Evolutionary conservation across 768 basidiomycete genomes (phyloP).

Genomic region (Agrocybe praecox): DNA sequence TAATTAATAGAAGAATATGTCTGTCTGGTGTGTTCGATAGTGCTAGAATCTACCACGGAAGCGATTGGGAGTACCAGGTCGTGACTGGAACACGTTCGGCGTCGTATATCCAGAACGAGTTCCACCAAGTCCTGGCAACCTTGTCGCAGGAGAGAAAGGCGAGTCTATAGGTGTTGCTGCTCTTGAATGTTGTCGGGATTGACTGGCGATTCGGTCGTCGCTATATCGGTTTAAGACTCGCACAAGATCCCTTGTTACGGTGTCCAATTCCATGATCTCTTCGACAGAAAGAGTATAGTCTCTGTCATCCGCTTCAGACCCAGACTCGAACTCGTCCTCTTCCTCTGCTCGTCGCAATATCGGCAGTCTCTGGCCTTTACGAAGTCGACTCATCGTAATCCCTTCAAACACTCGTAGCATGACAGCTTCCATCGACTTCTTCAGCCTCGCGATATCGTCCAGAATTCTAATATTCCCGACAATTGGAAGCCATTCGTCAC

Average conservation of each 20-base stretch:
- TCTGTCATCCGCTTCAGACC: slow-evolving; percentile 53
- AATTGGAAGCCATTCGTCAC: slow-evolving; percentile 90
- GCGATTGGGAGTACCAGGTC: slow-evolving; percentile 68
- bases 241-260: slow-evolving; percentile 75
- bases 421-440: slow-evolving; percentile 76
- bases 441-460: slow-evolving; percentile 83
- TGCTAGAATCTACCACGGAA: slow-evolving; percentile 21
- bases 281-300: slow-evolving; percentile 60
- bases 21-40: slow-evolving; percentile 12
- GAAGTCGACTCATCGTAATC: slow-evolving; percentile 52
- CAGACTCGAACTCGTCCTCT: slow-evolving; percentile 59
- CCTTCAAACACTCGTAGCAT: slow-evolving; percentile 93
- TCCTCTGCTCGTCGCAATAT: slow-evolving; percentile 44
- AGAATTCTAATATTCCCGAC: slow-evolving; percentile 72
- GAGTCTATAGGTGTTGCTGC: slow-evolving; percentile 67
- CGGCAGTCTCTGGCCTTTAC: slow-evolving; percentile 29
- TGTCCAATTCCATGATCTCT: slow-evolving; percentile 77
- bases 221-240: slow-evolving; percentile 71
- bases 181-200: slow-evolving; percentile 64
- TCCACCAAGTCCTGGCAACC: slow-evolving; percentile 27
- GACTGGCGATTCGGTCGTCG: slow-evolving; percentile 59
- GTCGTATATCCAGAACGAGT: slow-evolving; percentile 63
- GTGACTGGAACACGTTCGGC: slow-evolving; percentile 50
- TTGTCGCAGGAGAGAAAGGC: slow-evolving; percentile 40
- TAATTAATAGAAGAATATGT: neutral